Evolutionary conservation across 805 yeast genomes (phyloP), one percentile per base, ranked within the genome.

Genomic region (Candida montana): DNA sequence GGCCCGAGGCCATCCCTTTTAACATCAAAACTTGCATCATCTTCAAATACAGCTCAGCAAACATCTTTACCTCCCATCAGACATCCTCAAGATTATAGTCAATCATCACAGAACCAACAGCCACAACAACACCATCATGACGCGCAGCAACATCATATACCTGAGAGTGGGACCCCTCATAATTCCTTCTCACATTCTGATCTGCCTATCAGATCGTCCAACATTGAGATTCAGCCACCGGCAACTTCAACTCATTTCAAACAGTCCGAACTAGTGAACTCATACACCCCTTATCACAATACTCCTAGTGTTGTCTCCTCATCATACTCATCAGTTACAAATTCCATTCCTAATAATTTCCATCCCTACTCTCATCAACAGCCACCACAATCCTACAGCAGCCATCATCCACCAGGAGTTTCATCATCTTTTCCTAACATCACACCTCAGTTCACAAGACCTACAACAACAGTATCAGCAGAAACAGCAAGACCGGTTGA

Each of bases 271-370:
- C 38, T 47, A 4, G 48, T 49, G 8, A 53, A 53, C 35, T 54
- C 63, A 15, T 62, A 49, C 46, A 55, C 62, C 33, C 63, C 73
- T 37, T 61, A 50, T 40, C 75, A 71, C 51, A 69, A 72, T 51
- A 67, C 76, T 3, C 78, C 77, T 5, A 65, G 65, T 36, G 72
- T 61, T n/a, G 67, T 74, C 4, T 67, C 75, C 35, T 63, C 72
- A 11, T 72, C 73, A 3, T 69, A 69, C 45, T 60, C 71, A 6
- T 59, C 69, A 16, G 58, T 61, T 41, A 50, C 62, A 19, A 46
- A 54, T 35, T 49, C 58, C 9, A 48, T 51, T 4, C 61, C 56
- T 23, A 49, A 36, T 39, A 38, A 45, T 42, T 37, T 39, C 39
- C 44, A 41, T n/a, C 34, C 21, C 15, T 17, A 20, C 5, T 49